phyloP scores from a whole-genome alignment of 1,139 yeast species.

The Kurtzmaniella natalensis region DNA sequence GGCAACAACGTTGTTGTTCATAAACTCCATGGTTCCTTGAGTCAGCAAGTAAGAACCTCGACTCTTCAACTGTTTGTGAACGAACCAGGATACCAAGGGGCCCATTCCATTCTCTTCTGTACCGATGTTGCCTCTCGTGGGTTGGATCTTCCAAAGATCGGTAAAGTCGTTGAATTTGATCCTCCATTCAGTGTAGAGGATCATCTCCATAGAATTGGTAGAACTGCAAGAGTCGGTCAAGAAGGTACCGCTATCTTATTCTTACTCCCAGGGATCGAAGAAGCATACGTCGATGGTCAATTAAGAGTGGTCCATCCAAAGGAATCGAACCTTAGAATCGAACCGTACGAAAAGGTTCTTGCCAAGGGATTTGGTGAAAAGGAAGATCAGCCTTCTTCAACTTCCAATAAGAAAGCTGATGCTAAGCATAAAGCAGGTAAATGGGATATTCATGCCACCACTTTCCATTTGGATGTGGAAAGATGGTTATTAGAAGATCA shows the following conservation, averaged over 20 bases:
- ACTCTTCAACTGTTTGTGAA: conserved; percentile 65
- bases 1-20: conserved; percentile 50
- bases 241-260: conserved; percentile 67
- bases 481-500: conserved; percentile 77
- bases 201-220: conserved; percentile 69
- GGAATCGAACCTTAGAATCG: conserved; percentile 33
- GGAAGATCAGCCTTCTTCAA: too few relatives aligned
- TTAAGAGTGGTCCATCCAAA: conserved; percentile 55
- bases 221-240: conserved; percentile 72
- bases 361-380: conserved; percentile 57
- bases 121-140: conserved; percentile 80
- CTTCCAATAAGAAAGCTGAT: conserved; percentile 15
- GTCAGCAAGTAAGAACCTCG: conserved; percentile 76
- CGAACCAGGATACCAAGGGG: conserved; percentile 19
- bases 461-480: conserved; percentile 91
- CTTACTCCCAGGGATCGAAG: conserved; percentile 84
- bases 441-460: conserved; percentile 95
- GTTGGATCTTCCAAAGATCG: conserved; percentile 61
- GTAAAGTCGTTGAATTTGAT: conserved; percentile 62
- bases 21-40: conserved; percentile 85
- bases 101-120: conserved; percentile 69
- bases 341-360: conserved; percentile 49
- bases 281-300: conserved; percentile 64
- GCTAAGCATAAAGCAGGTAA: conserved; percentile 37
- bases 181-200: conserved; percentile 70